These are phyloP conservation scores for Sarcodon sp. DNA, from an alignment of 768 basidiomycete genomes.

Conservation along the genomic window DNA sequence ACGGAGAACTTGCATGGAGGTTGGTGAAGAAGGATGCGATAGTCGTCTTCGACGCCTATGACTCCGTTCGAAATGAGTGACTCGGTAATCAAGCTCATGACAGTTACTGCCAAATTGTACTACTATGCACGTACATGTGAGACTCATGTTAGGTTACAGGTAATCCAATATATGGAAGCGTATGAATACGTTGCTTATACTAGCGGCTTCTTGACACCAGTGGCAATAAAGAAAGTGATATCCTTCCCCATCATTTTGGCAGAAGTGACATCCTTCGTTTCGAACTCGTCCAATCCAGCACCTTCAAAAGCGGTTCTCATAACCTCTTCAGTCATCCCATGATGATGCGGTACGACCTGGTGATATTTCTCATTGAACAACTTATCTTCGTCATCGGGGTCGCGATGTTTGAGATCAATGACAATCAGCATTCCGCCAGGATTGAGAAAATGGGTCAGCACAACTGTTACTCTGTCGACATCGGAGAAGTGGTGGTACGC, in stretches of 20 bases:
- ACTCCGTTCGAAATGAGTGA: slow-evolving; percentile 12
- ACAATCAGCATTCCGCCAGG: slow-evolving; percentile 50
- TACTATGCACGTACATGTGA: too few relatives aligned
- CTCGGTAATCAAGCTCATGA: too few relatives aligned
- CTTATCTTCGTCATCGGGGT: slow-evolving; percentile 14
- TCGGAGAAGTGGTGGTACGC: slow-evolving; percentile 53
- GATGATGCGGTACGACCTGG: slow-evolving; percentile 40
- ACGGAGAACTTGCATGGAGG: slow-evolving; percentile 46
- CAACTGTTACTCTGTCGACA: slow-evolving; percentile 34
- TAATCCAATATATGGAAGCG: neutral
- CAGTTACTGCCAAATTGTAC: too few relatives aligned
- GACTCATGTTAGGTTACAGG: too few relatives aligned
- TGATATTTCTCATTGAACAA: slow-evolving; percentile 16
- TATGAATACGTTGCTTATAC: neutral
- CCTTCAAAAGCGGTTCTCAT: slow-evolving; percentile 37
- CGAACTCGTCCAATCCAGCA: slow-evolving; percentile 36
- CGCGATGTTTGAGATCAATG: slow-evolving; percentile 30
- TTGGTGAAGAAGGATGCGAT: slow-evolving; percentile 35
- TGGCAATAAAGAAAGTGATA: slow-evolving; percentile 40
- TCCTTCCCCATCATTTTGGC: slow-evolving; percentile 19
- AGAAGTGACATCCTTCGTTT: slow-evolving; percentile 20
- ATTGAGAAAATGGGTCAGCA: slow-evolving; percentile 44
- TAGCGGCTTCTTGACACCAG: slow-evolving; percentile 26
- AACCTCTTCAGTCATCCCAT: slow-evolving; percentile 37
- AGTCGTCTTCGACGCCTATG: slow-evolving; percentile 46